A percentile compares a stretch with the other conserved stretches of the same genome.
Evolutionary conservation across 2,329 filamentous ascomycete species (phyloP).

Genomic region (Alternaria sp.): DNA sequence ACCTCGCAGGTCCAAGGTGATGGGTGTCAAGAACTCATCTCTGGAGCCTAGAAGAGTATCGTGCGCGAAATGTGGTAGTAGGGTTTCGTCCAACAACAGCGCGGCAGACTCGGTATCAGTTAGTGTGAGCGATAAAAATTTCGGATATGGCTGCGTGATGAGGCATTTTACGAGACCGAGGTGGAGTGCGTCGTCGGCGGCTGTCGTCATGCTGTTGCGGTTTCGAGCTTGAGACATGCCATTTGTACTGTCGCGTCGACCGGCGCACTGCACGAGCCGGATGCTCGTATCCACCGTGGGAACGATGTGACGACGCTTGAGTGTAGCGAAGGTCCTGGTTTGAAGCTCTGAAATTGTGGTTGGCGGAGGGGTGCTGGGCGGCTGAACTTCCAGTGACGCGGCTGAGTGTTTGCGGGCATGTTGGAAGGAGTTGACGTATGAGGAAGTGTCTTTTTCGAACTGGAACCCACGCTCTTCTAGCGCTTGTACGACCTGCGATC

Average conservation of each 20-base stretch:
- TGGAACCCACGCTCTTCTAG: conserved; percentile 82
- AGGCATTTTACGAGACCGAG: conserved; percentile 58
- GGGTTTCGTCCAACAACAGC: conserved; percentile 71
- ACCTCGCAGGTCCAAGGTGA: conserved; percentile 82
- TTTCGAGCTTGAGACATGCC: conserved; percentile 33
- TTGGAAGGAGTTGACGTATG: conserved; percentile 66
- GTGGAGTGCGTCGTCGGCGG: conserved; percentile 53
- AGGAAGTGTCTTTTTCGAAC: conserved; percentile 69
- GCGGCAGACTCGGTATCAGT: conserved; percentile 77
- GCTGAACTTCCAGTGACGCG: conserved; percentile 54
- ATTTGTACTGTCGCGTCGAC: conserved; percentile 54
- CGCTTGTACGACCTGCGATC: conserved; percentile 75
- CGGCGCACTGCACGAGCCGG: conserved; percentile 82
- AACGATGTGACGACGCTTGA: conserved; percentile 77
- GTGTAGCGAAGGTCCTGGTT: conserved; percentile 78
- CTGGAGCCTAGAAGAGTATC: conserved; percentile 78
- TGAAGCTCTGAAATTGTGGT: conserved; percentile 81
- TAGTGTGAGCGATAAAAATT: conserved; percentile 76
- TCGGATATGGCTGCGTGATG: conserved; percentile 59
- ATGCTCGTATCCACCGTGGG: conserved; percentile 74
- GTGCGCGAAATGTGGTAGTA: conserved; percentile 62
- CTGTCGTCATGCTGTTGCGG: conserved; percentile 37
- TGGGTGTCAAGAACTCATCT: conserved; percentile 76
- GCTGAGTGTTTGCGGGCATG: conserved; percentile 55
- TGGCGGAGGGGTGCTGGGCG: conserved; percentile 75